Base-by-base conservation (phyloP, 495 filamentous ascomycete species). In the Trichocladium uniseriatum region DNA sequence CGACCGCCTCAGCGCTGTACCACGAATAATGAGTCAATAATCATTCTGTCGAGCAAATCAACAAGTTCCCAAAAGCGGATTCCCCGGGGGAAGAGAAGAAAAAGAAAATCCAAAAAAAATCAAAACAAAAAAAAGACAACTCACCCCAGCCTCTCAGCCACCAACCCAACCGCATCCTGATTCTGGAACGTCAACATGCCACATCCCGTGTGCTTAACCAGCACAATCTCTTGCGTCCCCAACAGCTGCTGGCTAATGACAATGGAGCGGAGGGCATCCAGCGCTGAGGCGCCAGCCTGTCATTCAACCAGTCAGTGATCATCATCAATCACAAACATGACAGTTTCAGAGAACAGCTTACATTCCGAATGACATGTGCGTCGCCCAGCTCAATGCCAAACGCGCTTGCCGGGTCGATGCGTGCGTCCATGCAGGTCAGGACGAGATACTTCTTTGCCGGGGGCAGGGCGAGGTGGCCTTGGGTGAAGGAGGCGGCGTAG, bases 161-260 rank as follows among this genome's bases (percentile, higher is more conserved):
- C 78, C 31, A 81, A 56, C 1, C 27, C 59, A 3, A 75, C 72
- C 14, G 83, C 77, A 46, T 78, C 79, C 47, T 76, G 73, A 49
- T 90, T 86, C 5, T 71, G 73, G 56, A 91, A 94, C 0, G 79
- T 87, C 35, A 89, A 57, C 88, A 92, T 92, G 22, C 87, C 87
- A 56, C 87, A 94, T 5, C 81, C 83, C 6, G 77, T 82, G 44
- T 94, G 86, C 66, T 94, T 90, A 49, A 94, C 69, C 18, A 94
- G 55, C 22, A 91, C 55, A 28, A 94, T 79, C 58, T 89, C 86
- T 0, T 69, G 72, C 0, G 87, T 95, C n/a, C 81, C 84, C 7
- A 94, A 76, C 5, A 90, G 71, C 62, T 94, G 87, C 70, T 94
- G 71, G 5, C 82, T 87, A 55, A 94, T 89, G 32, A 89, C 69